Evolutionary conservation across 202 grass and related monocot species (phyloP), one percentile per base, ranked within the genome.

Genomic region (Brachypodium distachyon): DNA sequence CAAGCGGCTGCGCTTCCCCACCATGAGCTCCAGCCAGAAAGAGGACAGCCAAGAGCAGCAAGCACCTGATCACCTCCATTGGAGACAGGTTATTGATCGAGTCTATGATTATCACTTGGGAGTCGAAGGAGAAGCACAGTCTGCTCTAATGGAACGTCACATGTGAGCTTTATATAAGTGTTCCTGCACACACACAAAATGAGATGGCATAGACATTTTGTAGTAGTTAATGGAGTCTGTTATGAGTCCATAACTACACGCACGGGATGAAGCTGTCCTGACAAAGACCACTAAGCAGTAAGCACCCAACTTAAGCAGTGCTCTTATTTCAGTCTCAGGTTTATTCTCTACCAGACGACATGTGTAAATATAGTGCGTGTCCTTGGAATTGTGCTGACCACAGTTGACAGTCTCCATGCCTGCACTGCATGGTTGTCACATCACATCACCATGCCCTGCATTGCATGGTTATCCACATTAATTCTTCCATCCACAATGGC

Each of bases 1-100:
- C 96, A 18, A 99, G 91, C 6, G 95, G 59, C 67, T 95, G 89
- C 25, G 91, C 89, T 7, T 74, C 77, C 9, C 85, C 87, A 41
- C 77, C 74, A 34, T 28, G 51, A 25, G 44, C 19, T 17, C 81
- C 50, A 8, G 16, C 60, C 58, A 90, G 2, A 17, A 98, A 61
- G 49, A 95, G 71, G 11, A 88, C 17, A 29, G 60, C 85, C 60
- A 85, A 3, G 70, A 37, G 36, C 64, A 69, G 13, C 50, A 78
- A 40, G 41, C 68, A 54, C 75, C 46, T 74, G n/a, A n/a, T n/a
- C 56, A 8, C 77, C 40, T 38, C 26, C 84, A 78, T 27, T 41
- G 51, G 9, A 43, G 21, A 8, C 10, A 62, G 19, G 27, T 5
- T 61, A 14, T 6, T 37, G 60, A 40, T 23, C 19, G n/a, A 65